Evolutionary conservation across 495 filamentous ascomycete genomes (phyloP), one percentile per base, ranked within the genome.

Genomic region (Neurospora sp.): DNA sequence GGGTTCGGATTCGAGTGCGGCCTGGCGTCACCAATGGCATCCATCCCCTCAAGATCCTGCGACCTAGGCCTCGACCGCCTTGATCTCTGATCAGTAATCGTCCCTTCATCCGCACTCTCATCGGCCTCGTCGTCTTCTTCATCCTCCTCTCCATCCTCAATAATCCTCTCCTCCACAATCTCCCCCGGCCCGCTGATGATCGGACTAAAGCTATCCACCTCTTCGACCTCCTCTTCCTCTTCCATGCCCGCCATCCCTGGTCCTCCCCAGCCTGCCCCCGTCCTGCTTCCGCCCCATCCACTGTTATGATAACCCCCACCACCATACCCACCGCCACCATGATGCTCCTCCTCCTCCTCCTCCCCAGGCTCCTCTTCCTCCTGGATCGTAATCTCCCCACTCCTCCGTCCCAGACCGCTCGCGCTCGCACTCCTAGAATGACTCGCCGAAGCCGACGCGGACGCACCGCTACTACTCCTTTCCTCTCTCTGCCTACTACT

Each of bases 361-460:
- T 79, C 77, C 8, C 87, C 90, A 71, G 93, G 92, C 74, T 93
- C 89, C 40, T 96, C 93, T 79, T 92, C 94, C 77, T 97, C 94
- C 76, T 94, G 92, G 72, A 96, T 96, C 42, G 95, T 92, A 76
- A 90, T 84, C 76, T 90, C 86, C 76, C 93, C 88, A 79, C 91
- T 84, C 74, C 89, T 80, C 60, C 87, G 80, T 69, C 85, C 81
- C 76, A 87, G 40, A 0, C 86, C 86, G 75, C 85, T 85, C 70
- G 83, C 83, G 79, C 91, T 88, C 37, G 84, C 83, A 60, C 82
- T 89, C 14, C 86, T 81, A 60, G 86, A 87, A 70, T 83, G 80
- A 39, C 75, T 69, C 39, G 75, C 77, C 7, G 74, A 77, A 16
- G 27, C 54, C 8, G 73, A 74, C 72, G 84, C 77, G 77, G 80